phyloP scores from a whole-genome alignment of 495 filamentous ascomycete genomes.

The Extremus antarcticus region DNA sequence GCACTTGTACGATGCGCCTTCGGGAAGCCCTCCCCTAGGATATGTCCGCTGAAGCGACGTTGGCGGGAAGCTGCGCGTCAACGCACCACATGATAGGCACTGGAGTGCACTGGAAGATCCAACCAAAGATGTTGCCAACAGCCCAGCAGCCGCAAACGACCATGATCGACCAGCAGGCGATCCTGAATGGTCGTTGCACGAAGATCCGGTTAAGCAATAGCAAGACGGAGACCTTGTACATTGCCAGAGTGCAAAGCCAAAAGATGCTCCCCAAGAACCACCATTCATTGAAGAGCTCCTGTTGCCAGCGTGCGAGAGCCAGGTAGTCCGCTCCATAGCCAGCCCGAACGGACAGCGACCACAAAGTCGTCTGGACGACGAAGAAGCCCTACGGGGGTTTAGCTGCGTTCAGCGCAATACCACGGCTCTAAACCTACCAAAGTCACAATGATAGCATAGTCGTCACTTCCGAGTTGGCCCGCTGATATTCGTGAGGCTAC shows the following conservation, averaged over 20 bases:
- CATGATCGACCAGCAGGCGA: conserved; percentile 1
- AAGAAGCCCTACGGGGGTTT: conserved; percentile 1
- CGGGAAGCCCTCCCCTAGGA: too few relatives aligned
- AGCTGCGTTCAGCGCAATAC: not conserved
- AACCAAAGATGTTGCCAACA: conserved; percentile 3
- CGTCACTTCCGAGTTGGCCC: not conserved
- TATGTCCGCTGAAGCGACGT: too few relatives aligned
- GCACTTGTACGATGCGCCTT: not conserved
- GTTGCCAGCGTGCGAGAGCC: not conserved
- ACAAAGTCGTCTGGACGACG: conserved; percentile 4
- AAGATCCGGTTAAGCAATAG: conserved; percentile 7
- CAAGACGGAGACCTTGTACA: conserved; percentile 9
- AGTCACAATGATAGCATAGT: not conserved
- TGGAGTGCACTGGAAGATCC: conserved; percentile 1
- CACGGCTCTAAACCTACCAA: not conserved
- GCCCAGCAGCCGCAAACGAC: conserved; percentile 4
- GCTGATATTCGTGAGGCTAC: too few relatives aligned
- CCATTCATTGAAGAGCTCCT: conserved; percentile 1
- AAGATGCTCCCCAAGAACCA: conserved; percentile 10
- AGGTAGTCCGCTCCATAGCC: conserved; percentile 8
- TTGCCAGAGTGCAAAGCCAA: not conserved
- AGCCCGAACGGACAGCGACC: conserved; percentile 1
- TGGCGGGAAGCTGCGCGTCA: too few relatives aligned
- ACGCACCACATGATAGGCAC: conserved; percentile 1
- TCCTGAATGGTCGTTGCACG: conserved; percentile 1